Base-by-base conservation (phyloP, 176 grass and related monocot species). In the Elymus sibiricus region DNA sequence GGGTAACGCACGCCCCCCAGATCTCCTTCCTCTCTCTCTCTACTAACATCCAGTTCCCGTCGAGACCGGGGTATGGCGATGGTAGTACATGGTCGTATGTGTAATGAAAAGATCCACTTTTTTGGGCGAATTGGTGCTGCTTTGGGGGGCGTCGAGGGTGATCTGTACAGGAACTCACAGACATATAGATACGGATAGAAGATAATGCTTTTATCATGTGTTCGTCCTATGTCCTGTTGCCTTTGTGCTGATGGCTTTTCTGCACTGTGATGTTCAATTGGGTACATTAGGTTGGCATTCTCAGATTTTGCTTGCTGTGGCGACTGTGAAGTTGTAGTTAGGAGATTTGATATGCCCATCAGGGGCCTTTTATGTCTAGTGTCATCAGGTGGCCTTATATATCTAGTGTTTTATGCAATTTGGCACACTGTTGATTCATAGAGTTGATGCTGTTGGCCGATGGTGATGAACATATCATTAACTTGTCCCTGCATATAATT, bases 1-100 rank as follows among this genome's bases (percentile, higher is more conserved):
- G 84, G 89, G 84, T 90, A 90, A 35, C 6, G 0, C 24, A 40
- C 35, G 35, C 35, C 27, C 19, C 15, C 13, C 39, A 25, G 44
- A 62, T 70, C 35, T 51, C 9, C 10, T 12, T 9, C 12, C 21
- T 28, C 5, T 6, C 14, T 11, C 43, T 6, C 40, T 42, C 12
- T 3, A 3, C 7, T 27, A 58, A 5, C 2, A 1, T 16, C 5
- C 35, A 53, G 5, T 26, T 29, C 0, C 10, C 73, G 10, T 7
- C 19, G 37, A 26, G 26, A 5, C 35, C 35, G 35, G 7, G 35
- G 35, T 5, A 37, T 37, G 35, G 35, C 35, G 35, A 37, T 37
- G 35, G 35, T 37, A 37, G 35, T 4, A 6, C 35, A 37, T 37
- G 35, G 35, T 37, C 35, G 1, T 37, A 7, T 37, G 35, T 7